Evolutionary conservation across 306 rosid genomes (phyloP), one percentile per base, ranked within the genome.

Genomic region (Vachellia collinsii): DNA sequence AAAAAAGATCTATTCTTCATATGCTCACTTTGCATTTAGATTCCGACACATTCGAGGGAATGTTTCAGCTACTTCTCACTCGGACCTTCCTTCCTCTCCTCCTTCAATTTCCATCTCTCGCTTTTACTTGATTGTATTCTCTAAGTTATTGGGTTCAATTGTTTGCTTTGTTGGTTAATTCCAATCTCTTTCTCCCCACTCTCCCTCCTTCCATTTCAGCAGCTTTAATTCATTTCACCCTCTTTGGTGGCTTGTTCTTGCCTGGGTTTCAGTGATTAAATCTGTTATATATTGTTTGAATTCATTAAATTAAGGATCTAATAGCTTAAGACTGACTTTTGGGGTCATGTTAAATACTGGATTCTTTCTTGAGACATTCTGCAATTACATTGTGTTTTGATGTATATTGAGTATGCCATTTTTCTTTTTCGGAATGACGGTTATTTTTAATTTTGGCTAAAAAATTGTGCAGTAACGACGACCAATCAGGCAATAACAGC

Each of bases 401-500:
- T 68, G 34, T 59, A 25, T 70, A 0, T 79, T 75, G 67, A 66
- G 77, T 65, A 70, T 42, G 76, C 13, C 44, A 29, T 3, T 69
- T 66, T 62, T 19, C 50, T 63, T 46, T 62, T 71, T 51, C 34
- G 76, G 41, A 37, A 51, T 74, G 84, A 75, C 77, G 29, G 11
- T 68, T 78, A 72, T 62, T 39, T 29, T 67, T 76, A 43, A 39
- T 43, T 41, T 46, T 83, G 81, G 38, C 63, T 69, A 42, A 46
- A 70, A 66, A 73, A 78, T 85, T 83, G 65, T 90, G 90, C 93
- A 96, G 99, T 96, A 43, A 96, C 97, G 20, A 86, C 97, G 1
- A 93, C 93, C 5, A 96, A 59, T 81, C 94, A 93, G 84, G 99
- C 99, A 75, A 76, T 77, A 71, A 83, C 69, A 29, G 99, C 99